Percentiles rank a stretch among this genome's conserved stretches.
These are phyloP conservation scores for Citrus maxima DNA, from an alignment of 345 rosid genomes.

Conservation along the genomic window DNA sequence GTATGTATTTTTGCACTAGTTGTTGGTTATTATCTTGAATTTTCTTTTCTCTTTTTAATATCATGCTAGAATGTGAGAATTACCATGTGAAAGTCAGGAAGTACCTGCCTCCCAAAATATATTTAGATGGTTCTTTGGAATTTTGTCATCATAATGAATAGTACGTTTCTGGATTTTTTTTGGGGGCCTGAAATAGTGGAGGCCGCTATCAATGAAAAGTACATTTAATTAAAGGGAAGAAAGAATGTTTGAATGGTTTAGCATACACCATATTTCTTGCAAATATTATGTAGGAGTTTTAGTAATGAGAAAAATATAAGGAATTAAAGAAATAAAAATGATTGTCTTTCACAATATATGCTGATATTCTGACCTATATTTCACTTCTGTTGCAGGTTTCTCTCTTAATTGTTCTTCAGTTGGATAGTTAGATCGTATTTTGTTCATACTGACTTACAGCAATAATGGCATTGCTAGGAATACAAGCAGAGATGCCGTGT, in stretches of 20 bases:
- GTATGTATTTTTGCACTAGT: not conserved
- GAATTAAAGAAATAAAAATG: not conserved
- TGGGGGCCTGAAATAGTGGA: not conserved
- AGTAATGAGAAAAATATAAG: not conserved
- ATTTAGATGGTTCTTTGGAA: not conserved
- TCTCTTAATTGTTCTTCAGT: constrained; percentile 4
- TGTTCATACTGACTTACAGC: not conserved
- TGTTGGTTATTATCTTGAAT: not conserved
- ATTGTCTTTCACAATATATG: not conserved
- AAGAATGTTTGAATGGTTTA: not conserved
- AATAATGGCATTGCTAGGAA: constrained; percentile 29
- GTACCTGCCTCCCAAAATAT: not conserved
- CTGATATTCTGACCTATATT: not conserved
- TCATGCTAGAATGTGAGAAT: not conserved
- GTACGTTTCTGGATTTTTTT: not conserved
- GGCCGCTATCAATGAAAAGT: not conserved
- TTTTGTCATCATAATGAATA: not conserved
- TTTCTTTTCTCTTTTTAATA: not conserved
- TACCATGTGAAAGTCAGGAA: not conserved
- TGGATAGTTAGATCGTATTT: not conserved
- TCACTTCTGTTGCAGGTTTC: constrained; percentile 23
- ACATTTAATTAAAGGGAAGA: not conserved
- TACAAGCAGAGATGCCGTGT: constrained; percentile 40
- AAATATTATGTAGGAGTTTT: not conserved
- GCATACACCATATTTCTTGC: not conserved